phyloP scores from a whole-genome alignment of 108 stramenopile genomes.

The Pseudonitzschia multiseries region DNA sequence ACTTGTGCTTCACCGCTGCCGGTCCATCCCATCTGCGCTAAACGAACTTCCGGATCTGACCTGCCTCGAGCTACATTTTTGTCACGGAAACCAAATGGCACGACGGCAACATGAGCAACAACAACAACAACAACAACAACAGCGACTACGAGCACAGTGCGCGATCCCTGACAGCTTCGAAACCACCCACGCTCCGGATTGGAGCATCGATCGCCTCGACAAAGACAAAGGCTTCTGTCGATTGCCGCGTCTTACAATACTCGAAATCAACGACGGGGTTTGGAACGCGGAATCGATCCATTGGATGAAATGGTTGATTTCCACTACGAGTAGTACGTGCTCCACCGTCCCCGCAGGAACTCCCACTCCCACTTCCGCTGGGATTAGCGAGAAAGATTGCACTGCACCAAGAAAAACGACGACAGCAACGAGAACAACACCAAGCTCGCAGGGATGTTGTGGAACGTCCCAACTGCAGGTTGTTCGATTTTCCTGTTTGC shows the following conservation, averaged over 20 bases:
- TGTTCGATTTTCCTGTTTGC: conserved; percentile 9
- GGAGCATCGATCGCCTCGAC: neutral
- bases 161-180: neutral
- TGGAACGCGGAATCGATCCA: conserved; percentile 6
- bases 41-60: neutral
- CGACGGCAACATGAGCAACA: neutral
- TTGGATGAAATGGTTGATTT: conserved; percentile 12
- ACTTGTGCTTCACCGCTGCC: neutral
- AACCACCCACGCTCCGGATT: neutral
- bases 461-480: conserved; percentile 4
- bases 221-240: neutral
- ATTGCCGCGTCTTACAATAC: neutral
- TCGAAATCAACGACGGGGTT: conserved; percentile 14
- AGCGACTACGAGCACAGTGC: neutral
- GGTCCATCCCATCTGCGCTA: neutral
- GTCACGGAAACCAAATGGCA: conserved; percentile 1
- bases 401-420: neutral
- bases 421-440: neutral
- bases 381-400: neutral
- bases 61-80: conserved; percentile 8
- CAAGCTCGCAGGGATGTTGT: neutral
- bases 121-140: neutral
- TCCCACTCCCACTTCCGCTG: neutral
- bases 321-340: neutral
- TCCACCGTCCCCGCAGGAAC: neutral